Base-by-base conservation (phyloP, 371 early-diverging fungal species). In the Parasitella parasitica region DNA sequence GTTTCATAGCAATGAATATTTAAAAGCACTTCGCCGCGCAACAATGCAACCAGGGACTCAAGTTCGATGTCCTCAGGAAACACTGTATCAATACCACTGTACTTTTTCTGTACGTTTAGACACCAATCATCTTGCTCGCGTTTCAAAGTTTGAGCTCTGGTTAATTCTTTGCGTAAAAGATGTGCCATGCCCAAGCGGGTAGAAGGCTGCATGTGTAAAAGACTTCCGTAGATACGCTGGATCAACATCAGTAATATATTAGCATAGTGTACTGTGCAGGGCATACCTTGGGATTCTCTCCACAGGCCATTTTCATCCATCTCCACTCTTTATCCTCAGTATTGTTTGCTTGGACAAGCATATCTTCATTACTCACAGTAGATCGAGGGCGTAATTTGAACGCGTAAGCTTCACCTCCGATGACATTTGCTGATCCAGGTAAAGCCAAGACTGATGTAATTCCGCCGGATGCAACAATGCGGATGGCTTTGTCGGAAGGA, bases 261-360 rank as follows among this genome's bases (percentile, higher is more conserved):
- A 4, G 9, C 7, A 37, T n/a, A n/a, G 38, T 16, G 4, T 12
- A 39, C 7, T 13, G 6, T 37, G 16, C 15, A 1, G 36, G 36
- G 9, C 38, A 1, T n/a, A 76, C 64, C 77, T 91, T 91, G 26
- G 89, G 85, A 71, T 91, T 92, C 73, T 92, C 92, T n/a, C 92
- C 92, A 53, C 89, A 90, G 8, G 92, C 91, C 86, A 90, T 88
- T 38, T 92, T 92, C 87, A 91, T 86, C 74, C 82, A 92, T 43
- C 91, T 69, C 87, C 89, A 86, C 36, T 67, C 63, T 2, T 36
- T 59, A 37, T 66, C 66, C 16, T 54, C 38, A 5, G 54, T 54
- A 8, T 58, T 54, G 49, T 81, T 82, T 22, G 82, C 72, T 68
- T 88, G 78, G 28, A 89, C 77, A 18, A 83, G 71, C 88, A 90